A percentile compares a stretch with the other conserved stretches of the same genome.
Conservation (phyloP, 192 early-diverging fungal genomes). For the Entomortierella beljakovae region DNA sequence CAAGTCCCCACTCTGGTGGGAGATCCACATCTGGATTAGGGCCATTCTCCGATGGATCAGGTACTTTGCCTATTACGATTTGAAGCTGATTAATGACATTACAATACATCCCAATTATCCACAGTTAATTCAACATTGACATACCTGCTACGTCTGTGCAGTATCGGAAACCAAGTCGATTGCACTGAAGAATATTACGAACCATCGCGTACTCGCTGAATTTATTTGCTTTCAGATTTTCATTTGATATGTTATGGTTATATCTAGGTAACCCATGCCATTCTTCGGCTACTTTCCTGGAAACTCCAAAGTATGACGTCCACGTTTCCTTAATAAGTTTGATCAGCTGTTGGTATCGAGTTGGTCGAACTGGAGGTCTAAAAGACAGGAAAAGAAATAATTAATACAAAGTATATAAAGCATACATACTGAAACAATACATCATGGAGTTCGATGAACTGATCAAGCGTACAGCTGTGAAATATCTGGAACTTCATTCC, state of each 20-base stretch:
- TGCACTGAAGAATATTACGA: conserved; percentile 68
- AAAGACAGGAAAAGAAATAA: background rate
- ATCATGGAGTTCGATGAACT: background rate
- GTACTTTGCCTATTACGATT: conserved; percentile 61
- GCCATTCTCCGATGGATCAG: conserved; percentile 27
- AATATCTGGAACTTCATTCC: conserved; percentile 32
- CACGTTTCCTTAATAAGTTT: conserved; percentile 16
- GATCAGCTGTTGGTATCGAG: conserved; percentile 2
- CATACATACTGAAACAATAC: background rate
- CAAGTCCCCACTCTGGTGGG: conserved; percentile 78
- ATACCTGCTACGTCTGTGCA: conserved; percentile 75
- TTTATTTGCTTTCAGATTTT: conserved; percentile 36
- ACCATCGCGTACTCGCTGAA: conserved; percentile 77
- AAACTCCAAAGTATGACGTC: conserved; percentile 36
- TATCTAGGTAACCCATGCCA: conserved; percentile 77
- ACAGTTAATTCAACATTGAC: background rate
- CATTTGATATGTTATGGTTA: conserved; percentile 48
- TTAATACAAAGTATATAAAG: background rate
- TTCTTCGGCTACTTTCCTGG: conserved; percentile 41
- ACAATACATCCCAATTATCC: background rate
- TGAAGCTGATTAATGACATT: background rate
- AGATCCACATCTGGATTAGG: conserved; percentile 53
- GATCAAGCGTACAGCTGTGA: conserved; percentile 37
- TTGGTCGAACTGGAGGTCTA: conserved; percentile 25
- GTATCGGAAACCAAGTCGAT: conserved; percentile 67